Conservation (phyloP, 2,329 filamentous ascomycete genomes). For the Bipolaris gigantea region DNA sequence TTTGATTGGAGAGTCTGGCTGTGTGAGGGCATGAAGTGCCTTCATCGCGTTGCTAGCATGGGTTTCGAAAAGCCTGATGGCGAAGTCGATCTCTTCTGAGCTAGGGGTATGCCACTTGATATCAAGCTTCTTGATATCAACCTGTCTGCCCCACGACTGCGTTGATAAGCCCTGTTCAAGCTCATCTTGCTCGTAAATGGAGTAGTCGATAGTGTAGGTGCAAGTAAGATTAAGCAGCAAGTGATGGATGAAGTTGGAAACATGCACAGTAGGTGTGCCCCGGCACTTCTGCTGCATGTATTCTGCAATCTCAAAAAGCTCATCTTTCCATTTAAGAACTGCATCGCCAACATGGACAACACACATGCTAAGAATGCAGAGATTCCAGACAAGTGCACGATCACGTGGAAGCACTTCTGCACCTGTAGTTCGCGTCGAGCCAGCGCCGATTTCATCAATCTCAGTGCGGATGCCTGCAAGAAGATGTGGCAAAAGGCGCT, state of each 20-base stretch:
- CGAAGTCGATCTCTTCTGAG: conserved; percentile 80
- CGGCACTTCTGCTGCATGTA: conserved; percentile 98
- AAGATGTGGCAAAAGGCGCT: conserved; percentile 85
- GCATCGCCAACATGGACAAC: conserved; percentile 93
- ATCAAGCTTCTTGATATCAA: conserved; percentile 72
- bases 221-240: conserved; percentile 91
- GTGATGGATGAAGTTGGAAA: conserved; percentile 98
- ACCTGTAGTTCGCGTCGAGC: conserved; percentile 89
- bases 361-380: conserved; percentile 97
- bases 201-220: conserved; percentile 89
- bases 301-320: conserved; percentile 85
- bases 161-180: conserved; percentile 72
- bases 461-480: conserved; percentile 91
- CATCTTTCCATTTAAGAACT: conserved; percentile 83
- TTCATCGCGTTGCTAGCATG: conserved; percentile 77
- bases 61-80: conserved; percentile 82
- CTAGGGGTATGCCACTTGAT: conserved; percentile 91
- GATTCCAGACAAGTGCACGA: conserved; percentile 90
- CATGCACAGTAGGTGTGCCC: conserved; percentile 90
- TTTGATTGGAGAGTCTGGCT: conserved; percentile 78
- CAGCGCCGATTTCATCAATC: conserved; percentile 94
- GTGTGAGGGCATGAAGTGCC: conserved; percentile 76
- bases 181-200: conserved; percentile 79
- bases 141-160: conserved; percentile 81
- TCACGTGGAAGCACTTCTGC: conserved; percentile 92